These are phyloP conservation scores for Brasilioporus rufonigricans DNA, from an alignment of 768 basidiomycete genomes.

Conservation along the genomic window DNA sequence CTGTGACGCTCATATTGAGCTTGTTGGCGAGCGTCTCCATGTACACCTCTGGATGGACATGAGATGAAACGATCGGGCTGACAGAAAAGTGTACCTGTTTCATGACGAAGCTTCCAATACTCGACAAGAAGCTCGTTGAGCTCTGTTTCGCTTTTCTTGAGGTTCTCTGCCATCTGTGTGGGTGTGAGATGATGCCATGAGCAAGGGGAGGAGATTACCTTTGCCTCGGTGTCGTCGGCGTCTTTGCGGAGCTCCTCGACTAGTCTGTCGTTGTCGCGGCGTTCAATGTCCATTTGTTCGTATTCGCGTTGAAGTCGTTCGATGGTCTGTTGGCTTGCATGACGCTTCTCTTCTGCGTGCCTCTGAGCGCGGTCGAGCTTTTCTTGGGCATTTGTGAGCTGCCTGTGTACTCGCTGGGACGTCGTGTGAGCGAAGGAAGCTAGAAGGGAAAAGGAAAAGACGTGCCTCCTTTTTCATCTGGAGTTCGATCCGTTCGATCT, in stretches of 20 bases:
- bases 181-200: not conserved
- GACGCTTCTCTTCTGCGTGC: constrained; percentile 77
- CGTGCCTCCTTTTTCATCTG: constrained; percentile 64
- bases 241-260: constrained; percentile 74
- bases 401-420: constrained; percentile 72
- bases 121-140: constrained; percentile 79
- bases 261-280: constrained; percentile 75
- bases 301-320: constrained; percentile 77
- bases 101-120: constrained; percentile 79
- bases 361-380: constrained; percentile 78
- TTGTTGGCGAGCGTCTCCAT: constrained; percentile 87
- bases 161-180: constrained; percentile 73
- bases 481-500: constrained; percentile 71
- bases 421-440: not conserved
- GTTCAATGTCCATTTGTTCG: constrained; percentile 71
- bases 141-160: constrained; percentile 71
- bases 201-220: constrained; percentile 39
- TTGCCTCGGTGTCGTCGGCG: constrained; percentile 63
- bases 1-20: constrained; percentile 55
- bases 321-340: constrained; percentile 69
- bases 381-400: constrained; percentile 76
- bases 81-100: constrained; percentile 51
- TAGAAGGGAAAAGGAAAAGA: not conserved
- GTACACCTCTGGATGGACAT: constrained; percentile 58
- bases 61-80: not conserved